Conservation (phyloP, 2,329 filamentous ascomycete genomes). For the Cytospora chrysosperma region DNA sequence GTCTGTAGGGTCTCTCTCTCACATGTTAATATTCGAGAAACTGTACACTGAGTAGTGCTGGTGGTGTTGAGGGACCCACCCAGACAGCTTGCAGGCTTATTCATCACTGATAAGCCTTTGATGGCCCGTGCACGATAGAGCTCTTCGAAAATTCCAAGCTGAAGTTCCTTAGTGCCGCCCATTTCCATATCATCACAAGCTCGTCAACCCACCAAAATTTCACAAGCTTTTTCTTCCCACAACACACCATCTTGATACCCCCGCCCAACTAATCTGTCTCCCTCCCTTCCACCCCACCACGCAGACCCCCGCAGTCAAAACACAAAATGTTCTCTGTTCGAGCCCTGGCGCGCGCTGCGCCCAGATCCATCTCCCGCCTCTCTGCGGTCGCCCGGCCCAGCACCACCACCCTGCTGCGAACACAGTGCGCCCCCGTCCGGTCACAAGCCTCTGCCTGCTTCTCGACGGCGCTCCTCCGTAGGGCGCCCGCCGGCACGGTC, state of each 20-base stretch:
- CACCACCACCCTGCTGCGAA: slow-evolving; percentile 49
- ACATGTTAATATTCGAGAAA: no score
- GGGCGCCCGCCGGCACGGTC: slow-evolving; percentile 47
- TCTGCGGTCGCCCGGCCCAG: slow-evolving; percentile 49
- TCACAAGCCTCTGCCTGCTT: slow-evolving; percentile 49
- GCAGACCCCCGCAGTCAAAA: slow-evolving; percentile 15
- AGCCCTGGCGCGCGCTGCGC: slow-evolving; percentile 63
- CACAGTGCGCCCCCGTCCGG: slow-evolving; percentile 41
- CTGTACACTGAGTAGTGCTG: no score
- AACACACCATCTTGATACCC: slow-evolving; percentile 26
- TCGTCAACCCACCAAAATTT: slow-evolving; percentile 16
- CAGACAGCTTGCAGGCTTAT: background rate
- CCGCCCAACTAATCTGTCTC: slow-evolving; percentile 23
- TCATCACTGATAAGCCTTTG: background rate
- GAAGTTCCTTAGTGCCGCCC: background rate
- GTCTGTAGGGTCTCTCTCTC: no score
- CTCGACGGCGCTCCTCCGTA: slow-evolving; percentile 47
- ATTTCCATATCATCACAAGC: slow-evolving; percentile 18
- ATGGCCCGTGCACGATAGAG: slow-evolving; percentile 3
- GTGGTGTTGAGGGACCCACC: no score
- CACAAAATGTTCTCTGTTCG: slow-evolving; percentile 70
- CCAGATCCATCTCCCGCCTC: slow-evolving; percentile 61
- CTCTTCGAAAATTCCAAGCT: background rate
- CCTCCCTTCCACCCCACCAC: slow-evolving; percentile 9
- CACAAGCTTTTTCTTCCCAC: background rate